Evolutionary conservation across 2,329 filamentous ascomycete genomes (phyloP).

Genomic region (Polychaeton citri): DNA sequence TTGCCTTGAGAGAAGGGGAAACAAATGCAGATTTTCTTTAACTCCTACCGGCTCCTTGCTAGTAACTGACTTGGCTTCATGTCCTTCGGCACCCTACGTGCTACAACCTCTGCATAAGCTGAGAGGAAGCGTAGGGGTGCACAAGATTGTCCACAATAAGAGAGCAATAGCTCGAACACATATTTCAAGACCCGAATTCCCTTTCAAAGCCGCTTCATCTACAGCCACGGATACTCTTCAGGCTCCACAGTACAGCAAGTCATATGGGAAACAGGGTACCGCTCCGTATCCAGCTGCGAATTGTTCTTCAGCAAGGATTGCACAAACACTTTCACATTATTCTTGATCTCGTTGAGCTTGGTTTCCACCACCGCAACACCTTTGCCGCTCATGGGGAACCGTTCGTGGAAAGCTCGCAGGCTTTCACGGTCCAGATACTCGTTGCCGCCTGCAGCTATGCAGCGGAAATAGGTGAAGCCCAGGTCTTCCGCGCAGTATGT

Average conservation of each 20-base stretch:
- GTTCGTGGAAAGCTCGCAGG: slow-evolving; percentile 25
- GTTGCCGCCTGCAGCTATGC: slow-evolving; percentile 26
- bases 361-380: slow-evolving; percentile 29
- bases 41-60: too few relatives aligned
- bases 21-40: too few relatives aligned
- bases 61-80: too few relatives aligned
- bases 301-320: slow-evolving; percentile 25
- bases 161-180: too few relatives aligned
- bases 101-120: too few relatives aligned
- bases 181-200: too few relatives aligned
- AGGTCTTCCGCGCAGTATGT: slow-evolving; percentile 29
- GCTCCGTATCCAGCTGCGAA: slow-evolving; percentile 25
- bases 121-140: too few relatives aligned
- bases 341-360: slow-evolving; percentile 29
- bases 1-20: too few relatives aligned
- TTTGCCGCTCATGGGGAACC: slow-evolving; percentile 31
- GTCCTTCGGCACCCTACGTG: too few relatives aligned
- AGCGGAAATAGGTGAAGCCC: slow-evolving; percentile 32
- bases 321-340: slow-evolving; percentile 28
- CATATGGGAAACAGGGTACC: slow-evolving; percentile 28
- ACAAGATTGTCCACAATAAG: too few relatives aligned
- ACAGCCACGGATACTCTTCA: slow-evolving; percentile 27
- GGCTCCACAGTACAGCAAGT: slow-evolving; percentile 31
- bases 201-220: too few relatives aligned
- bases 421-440: slow-evolving; percentile 29